Conservation (phyloP, 768 basidiomycete species). For the Lactifluus piperatus region DNA sequence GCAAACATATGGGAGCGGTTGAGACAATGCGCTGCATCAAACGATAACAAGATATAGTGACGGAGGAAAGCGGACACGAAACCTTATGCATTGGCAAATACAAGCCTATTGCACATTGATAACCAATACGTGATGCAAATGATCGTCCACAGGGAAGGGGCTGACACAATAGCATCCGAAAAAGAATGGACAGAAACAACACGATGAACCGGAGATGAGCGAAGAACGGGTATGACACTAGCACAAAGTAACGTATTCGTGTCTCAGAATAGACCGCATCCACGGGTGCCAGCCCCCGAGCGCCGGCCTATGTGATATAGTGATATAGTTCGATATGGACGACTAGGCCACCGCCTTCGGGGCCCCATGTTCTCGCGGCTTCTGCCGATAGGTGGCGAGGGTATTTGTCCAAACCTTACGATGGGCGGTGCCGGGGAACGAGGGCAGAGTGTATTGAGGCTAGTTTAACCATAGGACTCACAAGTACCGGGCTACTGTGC, state of each 20-base stretch:
- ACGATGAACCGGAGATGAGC: conserved; percentile 17
- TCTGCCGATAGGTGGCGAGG: conserved; percentile 16
- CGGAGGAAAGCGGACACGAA: background rate
- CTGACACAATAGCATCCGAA: conserved; percentile 2
- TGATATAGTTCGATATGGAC: conserved; percentile 18
- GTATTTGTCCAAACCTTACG: conserved; percentile 7
- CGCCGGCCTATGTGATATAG: conserved; percentile 3
- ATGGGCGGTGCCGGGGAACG: conserved; percentile 10
- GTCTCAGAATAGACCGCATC: conserved; percentile 4
- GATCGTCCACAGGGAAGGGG: conserved; percentile 1
- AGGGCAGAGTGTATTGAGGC: conserved; percentile 8
- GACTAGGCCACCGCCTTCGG: conserved; percentile 4
- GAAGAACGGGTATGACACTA: conserved; percentile 15
- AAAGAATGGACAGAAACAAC: conserved; percentile 4
- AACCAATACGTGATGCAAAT: conserved; percentile 5
- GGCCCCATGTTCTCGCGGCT: conserved; percentile 7
- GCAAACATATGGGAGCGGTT: background rate
- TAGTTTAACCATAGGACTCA: conserved; percentile 9
- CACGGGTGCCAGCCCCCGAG: conserved; percentile 13
- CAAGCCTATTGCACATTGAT: background rate
- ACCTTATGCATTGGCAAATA: conserved; percentile 4
- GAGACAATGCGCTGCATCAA: conserved; percentile 6
- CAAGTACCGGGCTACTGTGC: background rate
- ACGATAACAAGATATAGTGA: conserved; percentile 11
- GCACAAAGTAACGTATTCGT: conserved; percentile 16